phyloP scores from a whole-genome alignment of 228 moss, liverwort and hornwort species.

The Sphagnum magellanicum region DNA sequence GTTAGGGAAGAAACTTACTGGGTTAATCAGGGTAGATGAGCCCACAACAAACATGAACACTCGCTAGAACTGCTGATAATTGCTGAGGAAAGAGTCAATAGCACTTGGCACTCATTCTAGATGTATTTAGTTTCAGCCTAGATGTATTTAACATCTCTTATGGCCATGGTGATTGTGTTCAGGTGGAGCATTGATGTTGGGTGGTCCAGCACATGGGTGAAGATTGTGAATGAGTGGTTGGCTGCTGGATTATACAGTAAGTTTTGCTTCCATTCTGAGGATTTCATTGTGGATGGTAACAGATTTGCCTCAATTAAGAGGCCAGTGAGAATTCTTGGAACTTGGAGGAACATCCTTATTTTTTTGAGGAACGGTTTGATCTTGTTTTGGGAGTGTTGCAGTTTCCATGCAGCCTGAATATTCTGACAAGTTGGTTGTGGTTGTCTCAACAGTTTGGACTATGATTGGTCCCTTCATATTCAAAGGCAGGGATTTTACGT shows the following conservation, averaged over 20 bases:
- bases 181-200: constrained; percentile 99
- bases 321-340: background rate
- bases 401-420: background rate
- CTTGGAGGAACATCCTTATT: background rate
- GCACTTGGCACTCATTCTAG: too few relatives aligned
- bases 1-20: too few relatives aligned
- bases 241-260: constrained; percentile 83
- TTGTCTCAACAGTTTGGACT: constrained; percentile 33
- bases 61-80: too few relatives aligned
- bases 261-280: too few relatives aligned
- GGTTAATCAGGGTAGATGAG: too few relatives aligned
- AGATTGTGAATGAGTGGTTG: constrained; percentile 94
- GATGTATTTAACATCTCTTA: too few relatives aligned
- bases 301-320: background rate
- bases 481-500: constrained; percentile 22
- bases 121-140: too few relatives aligned
- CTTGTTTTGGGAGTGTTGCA: background rate
- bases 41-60: too few relatives aligned
- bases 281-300: background rate
- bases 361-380: background rate
- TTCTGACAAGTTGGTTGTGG: background rate
- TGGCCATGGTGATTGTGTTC: background rate
- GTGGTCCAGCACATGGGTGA: constrained; percentile 97
- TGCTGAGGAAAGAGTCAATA: too few relatives aligned
- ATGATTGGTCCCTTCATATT: constrained; percentile 44